Percentiles rank a stretch among this genome's conserved stretches.
phyloP scores from a whole-genome alignment of 1,284 basidiomycete genomes.

The Flammula alnicola region DNA sequence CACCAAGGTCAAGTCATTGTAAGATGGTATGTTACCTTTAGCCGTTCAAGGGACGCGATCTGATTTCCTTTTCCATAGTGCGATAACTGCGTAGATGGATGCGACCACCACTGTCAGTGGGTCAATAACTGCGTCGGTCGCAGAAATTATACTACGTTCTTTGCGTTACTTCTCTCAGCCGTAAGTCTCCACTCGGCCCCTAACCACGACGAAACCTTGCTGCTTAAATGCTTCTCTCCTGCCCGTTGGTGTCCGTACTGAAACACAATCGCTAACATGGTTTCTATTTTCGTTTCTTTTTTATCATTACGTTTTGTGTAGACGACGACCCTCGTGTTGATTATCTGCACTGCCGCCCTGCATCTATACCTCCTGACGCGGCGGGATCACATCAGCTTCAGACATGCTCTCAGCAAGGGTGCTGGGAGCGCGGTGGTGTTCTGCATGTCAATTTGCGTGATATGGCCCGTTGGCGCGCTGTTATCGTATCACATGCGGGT shows the following conservation, averaged over 20 bases:
- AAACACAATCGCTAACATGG: not conserved
- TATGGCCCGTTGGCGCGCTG: constrained; percentile 84
- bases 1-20: constrained; percentile 91
- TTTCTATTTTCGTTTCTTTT: constrained; percentile 1
- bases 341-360: constrained; percentile 81
- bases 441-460: constrained; percentile 64
- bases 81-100: constrained; percentile 92
- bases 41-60: constrained; percentile 11
- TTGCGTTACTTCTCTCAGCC: constrained; percentile 73
- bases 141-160: constrained; percentile 91
- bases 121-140: constrained; percentile 93
- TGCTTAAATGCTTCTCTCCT: too few species aligned
- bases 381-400: constrained; percentile 57
- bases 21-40: constrained; percentile 66
- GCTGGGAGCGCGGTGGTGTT: constrained; percentile 83
- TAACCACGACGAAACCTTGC: too few species aligned
- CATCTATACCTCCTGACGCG: constrained; percentile 76
- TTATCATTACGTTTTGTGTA: constrained; percentile 33
- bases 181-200: constrained; percentile 51
- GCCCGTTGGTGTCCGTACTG: too few species aligned
- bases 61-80: constrained; percentile 54
- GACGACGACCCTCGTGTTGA: constrained; percentile 72
- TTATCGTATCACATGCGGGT: constrained; percentile 85
- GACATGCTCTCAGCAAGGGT: constrained; percentile 59
- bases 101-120: constrained; percentile 94